Evolutionary conservation across 306 rosid genomes (phyloP), one percentile per base, ranked within the genome.

Genomic region (Dalbergia oliveri): DNA sequence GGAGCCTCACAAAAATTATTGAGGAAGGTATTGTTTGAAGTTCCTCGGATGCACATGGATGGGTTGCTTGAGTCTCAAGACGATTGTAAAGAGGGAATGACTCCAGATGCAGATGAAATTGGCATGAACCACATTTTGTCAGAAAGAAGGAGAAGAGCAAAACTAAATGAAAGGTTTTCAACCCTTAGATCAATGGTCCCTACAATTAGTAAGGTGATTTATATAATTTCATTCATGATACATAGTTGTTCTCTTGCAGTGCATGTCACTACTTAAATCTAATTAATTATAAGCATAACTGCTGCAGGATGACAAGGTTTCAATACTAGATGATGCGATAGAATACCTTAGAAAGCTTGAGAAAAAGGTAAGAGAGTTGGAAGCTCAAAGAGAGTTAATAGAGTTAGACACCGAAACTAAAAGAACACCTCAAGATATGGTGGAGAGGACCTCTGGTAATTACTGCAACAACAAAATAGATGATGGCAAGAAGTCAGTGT

Each of bases 271-370:
- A 31, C 70, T 83, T 21, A 77, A 76, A 37, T 37, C 31, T 26
- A 26, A 60, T 13, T 62, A 68, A 61, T 37, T 16, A 43, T 54
- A 34, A 31, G 67, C 62, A 58, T 59, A 59, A 76, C 54, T 80
- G 64, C 5, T 82, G 69, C 88, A 91, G 98, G 98, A 91, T 49
- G 98, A 93, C 87, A 90, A 90, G 81, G 90, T 93, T 64, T 87
- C 98, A 33, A 90, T 93, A 77, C 88, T 93, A 39, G 98, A 91
- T 43, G 88, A 87, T 69, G 93, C 90, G 53, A 93, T 93, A 78
- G 88, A 90, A 41, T 91, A 93, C 66, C 78, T 93, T 79, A 86
- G 77, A 86, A 89, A 86, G 87, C 94, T 93, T 3, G 92, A 93
- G 90, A 86, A 69, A 85, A 88, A 82, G 85, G 82, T 93, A 15